Evolutionary conservation across 140 eudicot genomes (phyloP).

Genomic region (Cichorium intybus): DNA sequence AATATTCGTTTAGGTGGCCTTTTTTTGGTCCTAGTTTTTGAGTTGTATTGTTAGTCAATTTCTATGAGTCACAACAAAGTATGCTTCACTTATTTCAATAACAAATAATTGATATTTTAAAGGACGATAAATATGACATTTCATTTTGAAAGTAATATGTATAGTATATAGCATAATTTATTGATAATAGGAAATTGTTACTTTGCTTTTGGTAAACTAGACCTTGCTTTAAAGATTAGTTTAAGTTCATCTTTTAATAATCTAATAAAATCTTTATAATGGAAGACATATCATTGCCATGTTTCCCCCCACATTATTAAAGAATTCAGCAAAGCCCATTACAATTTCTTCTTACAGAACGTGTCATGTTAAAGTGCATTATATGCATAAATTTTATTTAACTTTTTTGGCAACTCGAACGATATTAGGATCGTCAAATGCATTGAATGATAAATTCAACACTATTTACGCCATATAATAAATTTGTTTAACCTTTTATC

Average conservation of each 20-base stretch:
- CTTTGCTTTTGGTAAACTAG: neutral
- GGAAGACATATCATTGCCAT: slow-evolving; percentile 8
- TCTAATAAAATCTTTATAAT: slow-evolving; percentile 9
- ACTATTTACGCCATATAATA: too few species aligned
- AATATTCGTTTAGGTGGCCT: neutral
- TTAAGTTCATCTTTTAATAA: neutral
- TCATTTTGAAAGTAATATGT: too few species aligned
- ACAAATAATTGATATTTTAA: neutral
- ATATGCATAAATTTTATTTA: too few species aligned
- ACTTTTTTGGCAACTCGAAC: too few species aligned
- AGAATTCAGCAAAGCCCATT: neutral
- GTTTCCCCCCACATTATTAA: neutral
- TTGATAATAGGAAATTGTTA: too few species aligned
- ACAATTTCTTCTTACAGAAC: neutral
- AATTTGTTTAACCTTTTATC: too few species aligned
- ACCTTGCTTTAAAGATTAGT: slow-evolving; percentile 6
- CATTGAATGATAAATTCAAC: neutral
- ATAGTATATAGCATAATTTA: too few species aligned
- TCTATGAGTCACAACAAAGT: neutral
- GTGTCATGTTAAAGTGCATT: neutral
- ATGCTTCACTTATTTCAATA: neutral
- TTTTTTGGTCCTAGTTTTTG: neutral
- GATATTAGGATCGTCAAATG: too few species aligned
- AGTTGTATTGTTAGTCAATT: neutral
- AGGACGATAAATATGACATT: neutral